Percentiles rank a stretch among this genome's conserved stretches.
Conservation (phyloP, 73 alveolate genomes). For the Durusdinium trenchii region DNA sequence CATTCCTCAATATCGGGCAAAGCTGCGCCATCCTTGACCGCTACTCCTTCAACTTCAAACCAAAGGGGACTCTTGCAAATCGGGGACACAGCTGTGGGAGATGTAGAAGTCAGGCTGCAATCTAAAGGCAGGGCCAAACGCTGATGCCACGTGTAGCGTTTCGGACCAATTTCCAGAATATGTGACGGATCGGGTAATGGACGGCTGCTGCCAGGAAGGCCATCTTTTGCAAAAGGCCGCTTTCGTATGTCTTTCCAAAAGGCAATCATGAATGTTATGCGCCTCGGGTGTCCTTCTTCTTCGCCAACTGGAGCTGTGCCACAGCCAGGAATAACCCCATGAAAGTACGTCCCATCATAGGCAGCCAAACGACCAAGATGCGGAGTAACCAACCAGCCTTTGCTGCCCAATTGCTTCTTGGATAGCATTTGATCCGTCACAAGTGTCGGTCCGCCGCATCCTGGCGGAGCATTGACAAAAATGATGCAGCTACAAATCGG, state of each 20-base stretch:
- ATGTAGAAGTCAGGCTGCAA: neutral
- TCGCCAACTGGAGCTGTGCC: slow-evolving; percentile 39
- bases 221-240: slow-evolving; percentile 72
- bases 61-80: neutral
- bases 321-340: slow-evolving; percentile 81
- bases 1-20: slow-evolving; percentile 49
- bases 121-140: slow-evolving; percentile 26
- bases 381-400: slow-evolving; percentile 68
- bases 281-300: neutral
- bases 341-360: slow-evolving; percentile 47
- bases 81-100: neutral
- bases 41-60: neutral
- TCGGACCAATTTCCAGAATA: neutral
- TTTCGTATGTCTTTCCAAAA: slow-evolving; percentile 33
- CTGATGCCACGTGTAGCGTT: slow-evolving; percentile 64
- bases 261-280: slow-evolving; percentile 74
- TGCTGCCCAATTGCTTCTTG: neutral
- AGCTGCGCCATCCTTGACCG: neutral
- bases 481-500: slow-evolving; percentile 89
- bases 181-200: slow-evolving; percentile 13
- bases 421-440: slow-evolving; percentile 58
- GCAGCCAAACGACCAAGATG: slow-evolving; percentile 38
- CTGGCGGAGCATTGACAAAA: slow-evolving; percentile 29
- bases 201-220: slow-evolving; percentile 90
- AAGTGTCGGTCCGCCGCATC: slow-evolving; percentile 77